Evolutionary conservation across 2,329 filamentous ascomycete genomes (phyloP), one percentile per base, ranked within the genome.

Genomic region (Mycogone perniciosa): DNA sequence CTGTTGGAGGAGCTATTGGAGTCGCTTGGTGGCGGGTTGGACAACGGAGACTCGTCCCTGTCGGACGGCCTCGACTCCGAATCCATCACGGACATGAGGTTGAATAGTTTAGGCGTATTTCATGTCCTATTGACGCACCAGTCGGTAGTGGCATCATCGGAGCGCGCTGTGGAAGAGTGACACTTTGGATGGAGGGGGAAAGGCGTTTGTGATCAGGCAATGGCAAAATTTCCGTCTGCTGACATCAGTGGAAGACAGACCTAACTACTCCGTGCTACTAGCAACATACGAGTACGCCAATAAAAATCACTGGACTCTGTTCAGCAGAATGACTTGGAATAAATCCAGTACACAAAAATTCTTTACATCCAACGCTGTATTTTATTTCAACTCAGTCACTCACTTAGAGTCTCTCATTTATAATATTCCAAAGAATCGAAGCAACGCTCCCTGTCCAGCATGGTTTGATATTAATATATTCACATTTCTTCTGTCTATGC

Each of bases 41-140:
- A 65, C 48, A 63, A 60, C 45, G 56, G 60, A 31, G 68, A 61
- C 30, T 69, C 65, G 50, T 66, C 68, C 52, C 56, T 61, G 34
- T 67, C 64, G 11, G 62, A 64, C 46, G 59, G 57, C 31, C 60
- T 63, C 33, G 61, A 56, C 50, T 63, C 64, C 9, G 59, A 41
- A 48, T 63, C 61, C 62, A 67, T 67, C 46, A 56, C 52, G 40
- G 49, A 54, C 44, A 49, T 41, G 45, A 31, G n/a, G 11, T 37
- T 20, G 26, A 20, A 29, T 45, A 40, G 9, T 27, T 20, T n/a
- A 11, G n/a, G 42, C 9, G 37, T 26, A 7, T 33, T 52, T 37
- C 38, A 8, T 11, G 34, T 20, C 31, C 29, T 47, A 39, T 31
- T 10, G 41, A 29, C 34, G 31, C 31, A 31, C 47, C 27, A 26